Percentiles rank a stretch among this genome's conserved stretches.
phyloP scores from a whole-genome alignment of 2,329 filamentous ascomycete species.

The Pseudogymnoascus sp. region DNA sequence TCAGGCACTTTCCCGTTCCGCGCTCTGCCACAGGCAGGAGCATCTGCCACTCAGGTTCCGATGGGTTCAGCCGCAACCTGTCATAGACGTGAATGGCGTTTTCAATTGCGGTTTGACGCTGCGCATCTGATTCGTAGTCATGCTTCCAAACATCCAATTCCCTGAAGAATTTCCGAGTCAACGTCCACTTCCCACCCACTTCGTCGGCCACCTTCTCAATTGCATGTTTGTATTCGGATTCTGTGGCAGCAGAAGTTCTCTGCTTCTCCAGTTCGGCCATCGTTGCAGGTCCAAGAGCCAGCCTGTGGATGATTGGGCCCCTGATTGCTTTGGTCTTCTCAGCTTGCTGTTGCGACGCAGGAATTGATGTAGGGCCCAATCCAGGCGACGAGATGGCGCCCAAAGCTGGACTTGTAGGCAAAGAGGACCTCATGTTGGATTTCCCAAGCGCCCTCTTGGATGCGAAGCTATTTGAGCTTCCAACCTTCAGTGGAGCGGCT shows the following conservation, averaged over 20 bases:
- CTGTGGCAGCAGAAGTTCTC: slow-evolving; percentile 38
- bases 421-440: slow-evolving; percentile 27
- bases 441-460: slow-evolving; percentile 17
- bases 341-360: slow-evolving; percentile 42
- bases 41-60: slow-evolving; percentile 52
- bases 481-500: slow-evolving; percentile 8
- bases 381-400: slow-evolving; percentile 47
- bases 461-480: neutral
- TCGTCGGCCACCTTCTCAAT: slow-evolving; percentile 50
- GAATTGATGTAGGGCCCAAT: slow-evolving; percentile 40
- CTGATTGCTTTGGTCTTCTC: slow-evolving; percentile 46
- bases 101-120: slow-evolving; percentile 52
- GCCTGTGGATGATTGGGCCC: slow-evolving; percentile 48
- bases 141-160: slow-evolving; percentile 58
- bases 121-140: slow-evolving; percentile 43
- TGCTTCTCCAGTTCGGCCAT: slow-evolving; percentile 41
- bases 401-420: slow-evolving; percentile 48
- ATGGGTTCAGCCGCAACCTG: slow-evolving; percentile 45
- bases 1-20: slow-evolving; percentile 51
- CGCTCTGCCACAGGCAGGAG: slow-evolving; percentile 50
- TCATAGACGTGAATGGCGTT: slow-evolving; percentile 52
- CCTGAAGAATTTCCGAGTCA: slow-evolving; percentile 51
- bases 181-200: slow-evolving; percentile 41
- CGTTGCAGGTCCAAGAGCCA: slow-evolving; percentile 45
- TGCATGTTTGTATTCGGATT: slow-evolving; percentile 44